Percentiles rank a stretch among this genome's conserved stretches.
phyloP scores from a whole-genome alignment of 2,329 filamentous ascomycete genomes.

The Clonostachys chloroleuca region DNA sequence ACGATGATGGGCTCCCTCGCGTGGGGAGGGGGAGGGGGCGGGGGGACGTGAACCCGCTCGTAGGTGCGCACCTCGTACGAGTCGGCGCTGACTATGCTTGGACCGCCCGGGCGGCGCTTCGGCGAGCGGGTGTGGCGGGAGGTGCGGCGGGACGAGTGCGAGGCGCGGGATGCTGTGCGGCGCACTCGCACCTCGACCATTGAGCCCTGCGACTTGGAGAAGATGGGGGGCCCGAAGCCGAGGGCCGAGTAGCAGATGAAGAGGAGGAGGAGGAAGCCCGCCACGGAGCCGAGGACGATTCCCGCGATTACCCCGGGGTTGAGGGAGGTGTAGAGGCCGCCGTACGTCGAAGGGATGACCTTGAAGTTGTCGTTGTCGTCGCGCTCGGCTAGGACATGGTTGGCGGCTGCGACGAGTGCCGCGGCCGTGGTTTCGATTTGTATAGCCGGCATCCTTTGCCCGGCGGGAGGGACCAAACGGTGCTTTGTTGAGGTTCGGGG shows the following conservation, averaged over 20 bases:
- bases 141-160: conserved; percentile 5
- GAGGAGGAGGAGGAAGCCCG: conserved; percentile 47
- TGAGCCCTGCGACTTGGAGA: conserved; percentile 8
- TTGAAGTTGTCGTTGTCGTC: conserved; percentile 8
- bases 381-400: conserved; percentile 11
- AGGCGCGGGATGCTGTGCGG: conserved; percentile 3
- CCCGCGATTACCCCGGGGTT: conserved; percentile 35
- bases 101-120: conserved; percentile 8
- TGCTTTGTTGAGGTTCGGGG: no score
- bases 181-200: conserved; percentile 4
- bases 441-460: no score
- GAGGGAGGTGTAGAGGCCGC: conserved; percentile 27
- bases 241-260: conserved; percentile 46
- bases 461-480: no score
- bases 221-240: conserved; percentile 30
- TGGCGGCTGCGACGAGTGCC: no score
- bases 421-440: no score
- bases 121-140: conserved; percentile 10
- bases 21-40: background rate
- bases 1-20: conserved; percentile 13
- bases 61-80: conserved; percentile 19
- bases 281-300: conserved; percentile 39
- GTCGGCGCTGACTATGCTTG: conserved; percentile 13
- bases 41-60: conserved; percentile 4
- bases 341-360: conserved; percentile 28